Evolutionary conservation across 495 filamentous ascomycete genomes (phyloP), one percentile per base, ranked within the genome.

Genomic region (Lophium mytilinum): DNA sequence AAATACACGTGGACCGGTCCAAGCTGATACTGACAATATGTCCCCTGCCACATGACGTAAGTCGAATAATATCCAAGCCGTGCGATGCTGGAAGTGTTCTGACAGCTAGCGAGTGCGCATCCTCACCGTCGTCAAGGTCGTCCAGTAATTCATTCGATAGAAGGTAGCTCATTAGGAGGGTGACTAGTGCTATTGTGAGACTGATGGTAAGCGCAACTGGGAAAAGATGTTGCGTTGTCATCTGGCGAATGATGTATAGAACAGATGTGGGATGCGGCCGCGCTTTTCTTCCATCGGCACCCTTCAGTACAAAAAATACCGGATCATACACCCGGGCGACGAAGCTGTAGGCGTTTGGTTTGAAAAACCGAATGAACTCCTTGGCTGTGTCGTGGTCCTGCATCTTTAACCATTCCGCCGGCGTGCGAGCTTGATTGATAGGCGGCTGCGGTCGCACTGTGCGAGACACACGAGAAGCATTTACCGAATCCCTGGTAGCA

Each of bases 381-480:
- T 77, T 78, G 8, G 83, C 84, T 0, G 86, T 88, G 56, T 86
- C 79, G 61, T 87, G 82, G 56, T 88, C 86, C 70, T 89, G 86
- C 57, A 87, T 74, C 15, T 77, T 74, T 36, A 89, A 72, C 86
- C 86, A 89, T 21, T 84, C 80, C 9, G 78, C 80, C 7, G 84
- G 84, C 37, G 82, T 83, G 40, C 85, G 73, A 9, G 83, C 83
- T 61, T 86, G 83, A 58, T 88, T 80, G 53, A 88, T 77, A 42
- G 72, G 72, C n/a, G 73, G 65, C 1, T 66, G 62, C 50, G 55
- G 54, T 15, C 7, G 41, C 41, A 10, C 18, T 24, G n/a, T n/a
- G n/a, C 4, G 52, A 39, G 9, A 34, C 10, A 45, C 57, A 63
- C 9, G 49, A 57, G 56, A 63, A 53, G 46, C 53, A 58, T 24